These are phyloP conservation scores for Harrya chromipes DNA, from an alignment of 768 basidiomycete species.

Conservation along the genomic window DNA sequence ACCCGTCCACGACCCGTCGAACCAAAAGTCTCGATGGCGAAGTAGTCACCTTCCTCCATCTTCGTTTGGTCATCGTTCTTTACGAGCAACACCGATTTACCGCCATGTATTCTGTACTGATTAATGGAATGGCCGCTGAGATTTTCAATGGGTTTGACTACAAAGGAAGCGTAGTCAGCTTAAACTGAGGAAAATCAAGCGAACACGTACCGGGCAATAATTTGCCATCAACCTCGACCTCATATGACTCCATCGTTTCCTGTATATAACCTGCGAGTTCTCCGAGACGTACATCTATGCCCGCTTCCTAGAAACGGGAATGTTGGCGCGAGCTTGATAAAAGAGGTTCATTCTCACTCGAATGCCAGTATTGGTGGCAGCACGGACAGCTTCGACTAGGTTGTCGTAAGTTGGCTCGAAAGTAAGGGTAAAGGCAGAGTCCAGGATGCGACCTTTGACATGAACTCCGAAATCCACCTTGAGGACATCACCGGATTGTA, in stretches of 20 bases:
- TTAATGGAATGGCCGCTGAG: slow-evolving; percentile 94
- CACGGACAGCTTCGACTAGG: slow-evolving; percentile 86
- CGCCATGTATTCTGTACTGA: slow-evolving; percentile 88
- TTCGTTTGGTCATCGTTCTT: slow-evolving; percentile 88
- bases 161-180: background rate
- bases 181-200: background rate
- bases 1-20: slow-evolving; percentile 92
- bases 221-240: slow-evolving; percentile 89
- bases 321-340: slow-evolving; percentile 5
- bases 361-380: slow-evolving; percentile 91
- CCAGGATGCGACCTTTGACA: slow-evolving; percentile 90
- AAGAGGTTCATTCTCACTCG: slow-evolving; percentile 46
- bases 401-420: slow-evolving; percentile 90
- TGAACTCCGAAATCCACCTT: slow-evolving; percentile 99
- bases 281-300: slow-evolving; percentile 91
- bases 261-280: slow-evolving; percentile 91
- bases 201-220: slow-evolving; percentile 62
- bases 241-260: slow-evolving; percentile 99
- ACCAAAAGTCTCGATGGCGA: slow-evolving; percentile 98
- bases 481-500: slow-evolving; percentile 81
- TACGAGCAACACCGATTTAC: slow-evolving; percentile 88
- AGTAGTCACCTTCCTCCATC: slow-evolving; percentile 99
- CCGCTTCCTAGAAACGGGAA: slow-evolving; percentile 67
- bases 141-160: slow-evolving; percentile 92
- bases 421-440: slow-evolving; percentile 92